Conservation (phyloP, 148 eudicot genomes). For the Linanthus parryae region DNA sequence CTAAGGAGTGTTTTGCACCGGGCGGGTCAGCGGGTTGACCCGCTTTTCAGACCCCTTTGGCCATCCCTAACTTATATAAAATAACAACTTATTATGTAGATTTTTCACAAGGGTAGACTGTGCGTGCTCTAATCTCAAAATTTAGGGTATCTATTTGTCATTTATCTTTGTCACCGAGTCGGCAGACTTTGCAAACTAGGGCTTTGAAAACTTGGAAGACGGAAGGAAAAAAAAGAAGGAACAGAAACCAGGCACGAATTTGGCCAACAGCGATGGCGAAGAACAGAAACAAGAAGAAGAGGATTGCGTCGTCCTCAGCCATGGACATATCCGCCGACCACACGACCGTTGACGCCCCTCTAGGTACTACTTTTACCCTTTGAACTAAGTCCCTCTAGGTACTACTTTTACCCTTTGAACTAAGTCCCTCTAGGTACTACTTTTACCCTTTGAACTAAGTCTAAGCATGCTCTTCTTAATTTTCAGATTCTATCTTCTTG, state of each 20-base stretch:
- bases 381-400: slow-evolving; percentile 18
- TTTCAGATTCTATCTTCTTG: background rate
- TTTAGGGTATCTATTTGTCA: no score
- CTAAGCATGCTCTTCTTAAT: background rate
- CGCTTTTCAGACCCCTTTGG: no score
- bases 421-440: slow-evolving; percentile 16
- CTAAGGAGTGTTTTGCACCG: no score
- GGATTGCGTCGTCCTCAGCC: slow-evolving; percentile 24
- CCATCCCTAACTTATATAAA: no score
- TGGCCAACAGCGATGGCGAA: slow-evolving; percentile 43
- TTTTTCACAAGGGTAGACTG: no score
- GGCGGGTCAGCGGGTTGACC: no score
- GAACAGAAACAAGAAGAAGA: slow-evolving; percentile 52
- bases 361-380: slow-evolving; percentile 21
- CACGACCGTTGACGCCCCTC: slow-evolving; percentile 21
- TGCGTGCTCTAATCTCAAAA: no score
- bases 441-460: background rate
- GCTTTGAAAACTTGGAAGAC: background rate
- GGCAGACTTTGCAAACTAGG: no score
- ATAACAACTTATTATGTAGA: no score
- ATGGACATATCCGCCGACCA: slow-evolving; percentile 37
- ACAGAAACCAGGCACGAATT: background rate
- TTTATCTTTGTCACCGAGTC: no score
- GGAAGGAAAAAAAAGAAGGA: background rate
- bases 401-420: background rate